phyloP scores from a whole-genome alignment of 257 asterid genomes.

The Petrea volubilis region DNA sequence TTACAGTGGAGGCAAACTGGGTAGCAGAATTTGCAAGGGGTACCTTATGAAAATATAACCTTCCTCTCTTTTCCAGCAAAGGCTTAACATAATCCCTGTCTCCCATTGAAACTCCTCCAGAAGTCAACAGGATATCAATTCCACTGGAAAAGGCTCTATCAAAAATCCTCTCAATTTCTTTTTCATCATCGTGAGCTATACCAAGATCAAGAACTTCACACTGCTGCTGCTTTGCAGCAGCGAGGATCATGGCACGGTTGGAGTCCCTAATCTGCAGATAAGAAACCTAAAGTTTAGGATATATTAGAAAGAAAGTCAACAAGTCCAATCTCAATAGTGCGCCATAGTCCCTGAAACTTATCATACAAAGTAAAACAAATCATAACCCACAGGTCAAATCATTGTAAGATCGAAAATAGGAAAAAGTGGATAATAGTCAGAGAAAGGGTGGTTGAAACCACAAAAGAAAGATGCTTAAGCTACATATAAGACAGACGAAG shows the following conservation, averaged over 20 bases:
- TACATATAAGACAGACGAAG: not conserved
- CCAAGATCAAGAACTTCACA: slow-evolving; percentile 92
- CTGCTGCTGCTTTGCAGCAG: slow-evolving; percentile 69
- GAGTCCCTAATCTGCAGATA: slow-evolving; percentile 85
- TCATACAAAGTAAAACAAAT: not conserved
- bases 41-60: slow-evolving; percentile 79
- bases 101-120: slow-evolving; percentile 99
- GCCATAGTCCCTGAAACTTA: not conserved
- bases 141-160: slow-evolving; percentile 74
- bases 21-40: slow-evolving; percentile 21
- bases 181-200: slow-evolving; percentile 73
- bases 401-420: slow-evolving; percentile 6
- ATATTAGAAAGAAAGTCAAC: slow-evolving; percentile 11
- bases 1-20: slow-evolving; percentile 4
- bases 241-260: slow-evolving; percentile 92
- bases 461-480: not conserved
- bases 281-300: slow-evolving; percentile 4
- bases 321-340: not conserved
- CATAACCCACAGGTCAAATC: not conserved
- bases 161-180: slow-evolving; percentile 59
- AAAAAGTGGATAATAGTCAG: not conserved
- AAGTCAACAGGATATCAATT: slow-evolving; percentile 73
- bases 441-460: not conserved
- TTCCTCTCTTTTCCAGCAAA: slow-evolving; percentile 80
- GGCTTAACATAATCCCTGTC: slow-evolving; percentile 96